Evolutionary conservation across 495 filamentous ascomycete species (phyloP), one percentile per base, ranked within the genome.

Genomic region (Melanomma pulvis-pyrius): DNA sequence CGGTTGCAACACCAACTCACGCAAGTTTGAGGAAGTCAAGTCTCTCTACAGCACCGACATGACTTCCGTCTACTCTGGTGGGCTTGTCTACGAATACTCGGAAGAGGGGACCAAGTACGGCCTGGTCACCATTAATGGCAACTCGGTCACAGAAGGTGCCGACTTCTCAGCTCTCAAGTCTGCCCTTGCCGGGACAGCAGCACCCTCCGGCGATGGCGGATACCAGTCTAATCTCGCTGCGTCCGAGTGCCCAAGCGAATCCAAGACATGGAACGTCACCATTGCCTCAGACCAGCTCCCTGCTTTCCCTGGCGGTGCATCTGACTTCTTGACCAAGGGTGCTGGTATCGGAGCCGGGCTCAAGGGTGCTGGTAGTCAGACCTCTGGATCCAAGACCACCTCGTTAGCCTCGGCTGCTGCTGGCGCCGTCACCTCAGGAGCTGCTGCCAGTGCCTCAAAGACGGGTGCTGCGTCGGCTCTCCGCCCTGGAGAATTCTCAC

Each of bases 11-110:
- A 90, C 84, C 67, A 90, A 90, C 80, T 82, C 79, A 54, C 94
- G 94, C 63, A 80, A 88, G 71, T 98, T 94, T 75, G 79, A 86
- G 58, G 94, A 97, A 80, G 83, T 97, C 54, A 72, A 76, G 32
- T 82, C 92, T 36, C 85, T 97, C 50, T 97, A 97, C 85, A 86
- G 82, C 76, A 79, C 77, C 21, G 73, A 96, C 61, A 98, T 98
- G 94, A 93, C 91, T 4, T 64, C 77, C 53, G 94, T 97, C 65
- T 98, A 96, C 84, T 97, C 93, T 60, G 93, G 94, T 68, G 93
- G 93, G 72, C 86, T 98, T 47, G 90, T 96, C 74, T 98, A 97
- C 80, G 93, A 98, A 78, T 98, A 97, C 80, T 87, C 88, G 62
- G 78, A 92, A 77, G 93, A 93, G 74, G 92, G 79, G 36, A 89